Percentiles rank a stretch among this genome's conserved stretches.
Evolutionary conservation across 345 rosid genomes (phyloP).

Genomic region (Crucihimalaya himalaica): DNA sequence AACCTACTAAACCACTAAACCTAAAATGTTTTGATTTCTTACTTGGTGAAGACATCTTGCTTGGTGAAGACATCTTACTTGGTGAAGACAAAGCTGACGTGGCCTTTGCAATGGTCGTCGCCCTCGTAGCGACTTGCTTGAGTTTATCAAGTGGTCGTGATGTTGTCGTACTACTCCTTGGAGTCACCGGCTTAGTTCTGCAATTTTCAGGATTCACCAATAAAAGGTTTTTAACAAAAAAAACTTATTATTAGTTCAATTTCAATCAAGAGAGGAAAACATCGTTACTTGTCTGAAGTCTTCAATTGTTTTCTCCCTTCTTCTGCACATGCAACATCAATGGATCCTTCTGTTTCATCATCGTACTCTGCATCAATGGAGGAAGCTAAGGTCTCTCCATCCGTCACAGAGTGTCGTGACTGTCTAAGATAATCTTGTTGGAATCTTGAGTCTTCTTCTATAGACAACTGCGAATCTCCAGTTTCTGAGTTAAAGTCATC

Average conservation of each 20-base stretch:
- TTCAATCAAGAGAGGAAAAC: neutral
- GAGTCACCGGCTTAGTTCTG: constrained; percentile 37
- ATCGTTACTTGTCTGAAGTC: constrained; percentile 29
- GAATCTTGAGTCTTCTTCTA: constrained; percentile 27
- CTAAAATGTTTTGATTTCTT: neutral
- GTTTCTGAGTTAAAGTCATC: constrained; percentile 33
- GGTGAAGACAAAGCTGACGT: constrained; percentile 35
- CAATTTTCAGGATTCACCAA: constrained; percentile 3
- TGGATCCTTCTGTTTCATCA: constrained; percentile 27
- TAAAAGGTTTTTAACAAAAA: neutral
- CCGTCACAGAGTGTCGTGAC: constrained; percentile 6
- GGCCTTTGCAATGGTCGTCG: constrained; percentile 22
- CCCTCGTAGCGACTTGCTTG: constrained; percentile 32
- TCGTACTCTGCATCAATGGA: constrained; percentile 26
- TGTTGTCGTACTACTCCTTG: constrained; percentile 29
- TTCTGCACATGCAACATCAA: constrained; percentile 17
- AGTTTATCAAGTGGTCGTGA: constrained; percentile 41
- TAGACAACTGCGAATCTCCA: constrained; percentile 22
- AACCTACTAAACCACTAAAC: too few relatives aligned
- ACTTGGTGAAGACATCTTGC: constrained; percentile 36
- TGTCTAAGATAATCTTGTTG: constrained; percentile 33
- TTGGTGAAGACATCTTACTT: constrained; percentile 35
- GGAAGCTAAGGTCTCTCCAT: constrained; percentile 1
- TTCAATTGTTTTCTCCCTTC: constrained; percentile 37
- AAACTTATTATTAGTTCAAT: neutral